Evolutionary conservation across 495 filamentous ascomycete genomes (phyloP), one percentile per base, ranked within the genome.

Genomic region (Chaetomium tenue): DNA sequence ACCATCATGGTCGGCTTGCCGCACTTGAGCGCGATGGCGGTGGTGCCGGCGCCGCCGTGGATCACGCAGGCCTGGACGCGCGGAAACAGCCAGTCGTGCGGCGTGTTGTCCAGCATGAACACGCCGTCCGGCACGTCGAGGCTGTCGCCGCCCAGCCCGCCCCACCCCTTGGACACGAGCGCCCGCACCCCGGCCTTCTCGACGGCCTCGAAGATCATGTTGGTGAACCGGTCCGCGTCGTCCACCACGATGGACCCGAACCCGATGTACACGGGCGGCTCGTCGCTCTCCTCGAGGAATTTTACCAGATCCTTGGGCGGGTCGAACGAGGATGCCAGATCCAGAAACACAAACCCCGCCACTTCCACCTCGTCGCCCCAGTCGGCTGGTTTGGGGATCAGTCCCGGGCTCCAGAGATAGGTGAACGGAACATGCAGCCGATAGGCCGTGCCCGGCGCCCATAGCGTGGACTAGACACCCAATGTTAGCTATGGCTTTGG

Each of bases 361-460:
- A 93, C 80, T 48, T 86, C 83, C 25, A 93, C 86, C 67, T 93
- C 82, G 9, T 82, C 74, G 3, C 82, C 83, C 91, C 91, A 93
- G 68, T 93, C 91, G 30, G 75, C 75, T 9, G 91, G 91, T 66
- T 92, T 93, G 0, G 90, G 84, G 16, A 95, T 87, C n/a, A 95
- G 75, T 6, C 88, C 86, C 0, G 91, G 91, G 30, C 89, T 88
- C 90, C 90, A 92, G 64, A 89, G 87, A 67, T 92, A 93, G 1
- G 89, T 91, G 67, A 86, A 87, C 13, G 91, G 91, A n/a, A 94
- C 81, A 30, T 81, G 80, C 11, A 92, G 77, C 11, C 84, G 80
- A 64, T 83, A 82, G 2, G 87, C 69, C 46, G 91, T 78, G 48
- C 82, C 84, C 8, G 91, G 89, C 0, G 86, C 89, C 78, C 84